A percentile compares a stretch with the other conserved stretches of the same genome.
Conservation (phyloP, 257 asterid genomes). For the Nicotiana obtusifolia region DNA sequence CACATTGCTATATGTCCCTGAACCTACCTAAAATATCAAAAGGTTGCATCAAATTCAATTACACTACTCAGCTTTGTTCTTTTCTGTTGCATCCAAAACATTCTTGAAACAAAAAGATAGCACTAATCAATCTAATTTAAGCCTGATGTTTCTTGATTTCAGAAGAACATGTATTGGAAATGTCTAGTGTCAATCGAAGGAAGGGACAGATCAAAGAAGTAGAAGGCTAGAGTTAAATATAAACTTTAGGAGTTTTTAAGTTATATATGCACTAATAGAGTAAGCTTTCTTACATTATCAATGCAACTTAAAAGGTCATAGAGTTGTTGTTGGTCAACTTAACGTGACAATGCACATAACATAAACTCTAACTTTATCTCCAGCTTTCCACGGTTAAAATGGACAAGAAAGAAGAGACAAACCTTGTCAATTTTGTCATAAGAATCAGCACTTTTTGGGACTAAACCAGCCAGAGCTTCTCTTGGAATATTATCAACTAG, state of each 20-base stretch:
- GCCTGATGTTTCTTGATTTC: not conserved
- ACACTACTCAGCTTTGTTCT: not conserved
- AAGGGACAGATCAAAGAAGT: not conserved
- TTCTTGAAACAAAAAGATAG: not conserved
- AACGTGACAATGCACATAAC: not conserved
- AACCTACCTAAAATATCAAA: conserved; percentile 45
- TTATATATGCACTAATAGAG: not conserved
- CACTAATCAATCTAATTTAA: not conserved
- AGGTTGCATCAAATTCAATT: not conserved
- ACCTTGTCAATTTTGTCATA: conserved; percentile 80
- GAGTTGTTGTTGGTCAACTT: not conserved
- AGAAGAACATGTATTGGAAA: not conserved
- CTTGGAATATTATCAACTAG: conserved; percentile 55
- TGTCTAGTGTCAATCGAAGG: not conserved
- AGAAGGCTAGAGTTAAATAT: not conserved
- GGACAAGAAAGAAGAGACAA: not conserved
- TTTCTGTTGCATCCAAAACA: not conserved
- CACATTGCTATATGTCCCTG: conserved; percentile 81
- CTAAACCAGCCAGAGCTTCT: conserved; percentile 59
- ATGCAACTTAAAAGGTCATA: not conserved
- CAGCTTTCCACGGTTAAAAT: not conserved
- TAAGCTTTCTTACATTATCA: not conserved
- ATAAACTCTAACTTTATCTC: too few species aligned
- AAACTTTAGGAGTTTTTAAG: not conserved
- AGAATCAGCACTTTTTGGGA: conserved; percentile 76